Conservation (phyloP, 306 rosid species). For the Citrullus mucosospermus region DNA sequence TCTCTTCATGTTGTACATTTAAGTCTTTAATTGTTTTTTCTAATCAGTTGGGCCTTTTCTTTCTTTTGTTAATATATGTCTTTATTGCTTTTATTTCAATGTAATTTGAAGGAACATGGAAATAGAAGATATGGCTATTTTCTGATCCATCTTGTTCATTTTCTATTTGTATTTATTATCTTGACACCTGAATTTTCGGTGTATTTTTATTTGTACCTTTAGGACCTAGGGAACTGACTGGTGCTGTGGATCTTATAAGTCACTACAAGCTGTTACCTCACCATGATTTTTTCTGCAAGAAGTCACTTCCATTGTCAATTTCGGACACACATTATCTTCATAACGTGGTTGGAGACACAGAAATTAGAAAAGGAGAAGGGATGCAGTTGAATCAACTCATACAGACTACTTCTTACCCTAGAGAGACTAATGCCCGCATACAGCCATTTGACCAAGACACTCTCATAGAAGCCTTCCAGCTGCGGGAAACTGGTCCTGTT, state of each 20-base stretch:
- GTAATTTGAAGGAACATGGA: neutral
- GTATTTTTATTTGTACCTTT: constrained; percentile 12
- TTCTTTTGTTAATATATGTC: neutral
- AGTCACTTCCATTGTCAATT: constrained; percentile 71
- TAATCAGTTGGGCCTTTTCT: neutral
- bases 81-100: neutral
- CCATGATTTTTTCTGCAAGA: constrained; percentile 92
- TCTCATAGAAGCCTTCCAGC: constrained; percentile 80
- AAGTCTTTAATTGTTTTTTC: neutral
- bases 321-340: constrained; percentile 82
- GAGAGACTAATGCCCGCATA: constrained; percentile 57
- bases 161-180: neutral
- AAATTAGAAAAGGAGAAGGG: constrained; percentile 92
- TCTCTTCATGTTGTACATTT: neutral
- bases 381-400: constrained; percentile 95
- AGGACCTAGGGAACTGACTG: constrained; percentile 95
- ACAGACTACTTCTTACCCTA: constrained; percentile 48
- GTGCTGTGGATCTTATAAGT: constrained; percentile 82
- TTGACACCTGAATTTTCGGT: neutral
- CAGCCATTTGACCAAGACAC: constrained; percentile 72
- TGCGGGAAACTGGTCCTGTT: constrained; percentile 65
- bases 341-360: constrained; percentile 88
- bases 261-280: constrained; percentile 80
- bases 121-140: neutral
- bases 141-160: neutral